These are phyloP conservation scores for Asterella californica DNA, from an alignment of 225 moss, liverwort and hornwort genomes.

Conservation along the genomic window DNA sequence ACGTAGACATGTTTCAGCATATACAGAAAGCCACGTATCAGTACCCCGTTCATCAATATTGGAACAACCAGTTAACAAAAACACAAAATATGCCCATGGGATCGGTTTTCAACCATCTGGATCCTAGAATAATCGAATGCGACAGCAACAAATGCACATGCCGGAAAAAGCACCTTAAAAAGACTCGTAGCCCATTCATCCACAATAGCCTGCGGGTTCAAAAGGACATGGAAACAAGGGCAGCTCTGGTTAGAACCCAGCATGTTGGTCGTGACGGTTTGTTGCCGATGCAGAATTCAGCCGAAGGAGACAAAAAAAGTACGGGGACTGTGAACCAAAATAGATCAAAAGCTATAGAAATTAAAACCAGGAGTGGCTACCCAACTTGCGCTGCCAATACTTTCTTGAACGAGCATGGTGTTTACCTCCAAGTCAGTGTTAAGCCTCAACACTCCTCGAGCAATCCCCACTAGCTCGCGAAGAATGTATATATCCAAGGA, in stretches of 20 bases:
- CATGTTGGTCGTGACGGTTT: neutral
- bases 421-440: constrained; percentile 67
- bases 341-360: neutral
- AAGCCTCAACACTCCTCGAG: constrained; percentile 39
- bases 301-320: no score
- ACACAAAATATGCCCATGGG: neutral
- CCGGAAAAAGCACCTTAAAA: constrained; percentile 51
- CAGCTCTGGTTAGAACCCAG: neutral
- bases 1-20: neutral
- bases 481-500: constrained; percentile 74
- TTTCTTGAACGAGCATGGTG: neutral
- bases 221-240: neutral
- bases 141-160: neutral
- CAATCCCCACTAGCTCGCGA: constrained; percentile 50
- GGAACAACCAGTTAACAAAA: neutral
- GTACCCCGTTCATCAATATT: neutral
- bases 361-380: neutral
- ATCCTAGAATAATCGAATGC: neutral
- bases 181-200: constrained; percentile 98
- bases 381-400: neutral
- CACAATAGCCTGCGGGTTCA: constrained; percentile 68
- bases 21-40: neutral
- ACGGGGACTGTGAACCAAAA: no score
- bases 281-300: no score
- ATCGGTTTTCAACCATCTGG: neutral